A percentile compares a stretch with the other conserved stretches of the same genome.
phyloP scores from a whole-genome alignment of 148 eudicot species.

The Chenopodium suecicum region DNA sequence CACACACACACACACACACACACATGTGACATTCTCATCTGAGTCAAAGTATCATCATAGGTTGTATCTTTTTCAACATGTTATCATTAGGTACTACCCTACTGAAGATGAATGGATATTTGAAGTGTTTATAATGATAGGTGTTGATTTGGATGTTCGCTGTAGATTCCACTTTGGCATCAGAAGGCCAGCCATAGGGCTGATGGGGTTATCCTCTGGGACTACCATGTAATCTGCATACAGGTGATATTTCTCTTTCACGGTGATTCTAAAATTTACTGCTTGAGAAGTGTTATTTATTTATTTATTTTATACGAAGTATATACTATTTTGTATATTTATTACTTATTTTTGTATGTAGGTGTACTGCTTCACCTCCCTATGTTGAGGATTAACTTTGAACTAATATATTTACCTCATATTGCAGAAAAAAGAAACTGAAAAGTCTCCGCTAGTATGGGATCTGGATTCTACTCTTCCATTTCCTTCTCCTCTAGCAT shows the following conservation, averaged over 20 bases:
- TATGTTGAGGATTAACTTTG: neutral
- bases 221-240: slow-evolving; percentile 87
- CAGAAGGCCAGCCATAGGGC: slow-evolving; percentile 97
- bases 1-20: too few relatives aligned
- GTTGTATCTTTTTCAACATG: neutral
- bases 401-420: neutral
- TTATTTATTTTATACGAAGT: neutral
- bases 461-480: slow-evolving; percentile 91
- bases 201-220: slow-evolving; percentile 89
- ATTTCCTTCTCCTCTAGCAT: slow-evolving; percentile 62
- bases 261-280: neutral
- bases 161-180: slow-evolving; percentile 92
- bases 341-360: too few relatives aligned
- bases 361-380: neutral
- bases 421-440: slow-evolving; percentile 57
- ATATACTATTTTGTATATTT: too few relatives aligned
- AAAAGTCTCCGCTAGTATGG: slow-evolving; percentile 61
- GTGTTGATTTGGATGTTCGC: slow-evolving; percentile 19
- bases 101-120: neutral
- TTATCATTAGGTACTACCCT: neutral
- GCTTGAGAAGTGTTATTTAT: neutral
- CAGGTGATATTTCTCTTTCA: slow-evolving; percentile 41
- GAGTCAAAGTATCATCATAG: neutral
- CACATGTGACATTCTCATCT: neutral
- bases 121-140: slow-evolving; percentile 18